Base-by-base conservation (phyloP, 306 rosid genomes). In the Gillenia trifoliata region DNA sequence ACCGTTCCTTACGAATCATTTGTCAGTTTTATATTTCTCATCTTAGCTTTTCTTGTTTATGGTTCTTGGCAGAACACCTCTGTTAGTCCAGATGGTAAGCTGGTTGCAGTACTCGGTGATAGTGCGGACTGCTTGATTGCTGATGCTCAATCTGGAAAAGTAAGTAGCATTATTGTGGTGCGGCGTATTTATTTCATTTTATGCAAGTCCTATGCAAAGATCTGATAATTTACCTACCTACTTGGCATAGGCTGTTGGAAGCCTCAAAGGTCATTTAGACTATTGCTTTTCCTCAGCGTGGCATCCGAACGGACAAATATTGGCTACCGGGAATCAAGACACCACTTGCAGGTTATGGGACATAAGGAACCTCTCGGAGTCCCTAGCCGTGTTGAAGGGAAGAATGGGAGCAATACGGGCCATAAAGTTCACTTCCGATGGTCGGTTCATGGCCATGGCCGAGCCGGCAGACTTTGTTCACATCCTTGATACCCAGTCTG, bases 321-420 rank as follows among this genome's bases (percentile, higher is more conserved):
- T 95, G 77, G 99, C 99, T 36, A 92, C 98, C 2, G 99, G 99
- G 61, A 95, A 92, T 76, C 99, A 95, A 84, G 99, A 95, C 84
- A 92, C 85, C 31, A 95, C 99, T 76, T 90, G 98, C 83, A 86
- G 98, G 54, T 79, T 95, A 81, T 95, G 99, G 99, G 99, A 95
- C 82, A 82, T 89, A 20, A 92, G 99, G 81, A 90, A 95, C 57
- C 86, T 85, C 36, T 92, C 98, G 3, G 64, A 85, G 69, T 92
- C 99, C 30, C 8, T 95, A 0, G 88, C 89, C 9, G 93, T 95
- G 26, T 76, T 95, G 4, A 95, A 92, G 86, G 99, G 99, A 54
- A 87, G 91, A 77, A 89, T 95, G 92, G 99, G 99, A 34, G 96
- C 98, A 30, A 84, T 95, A 64, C 89, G 99, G 73, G 89, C 90